Percentiles rank a stretch among this genome's conserved stretches.
Conservation (phyloP, 2,329 filamentous ascomycete species). For the Parastagonospora avenae region DNA sequence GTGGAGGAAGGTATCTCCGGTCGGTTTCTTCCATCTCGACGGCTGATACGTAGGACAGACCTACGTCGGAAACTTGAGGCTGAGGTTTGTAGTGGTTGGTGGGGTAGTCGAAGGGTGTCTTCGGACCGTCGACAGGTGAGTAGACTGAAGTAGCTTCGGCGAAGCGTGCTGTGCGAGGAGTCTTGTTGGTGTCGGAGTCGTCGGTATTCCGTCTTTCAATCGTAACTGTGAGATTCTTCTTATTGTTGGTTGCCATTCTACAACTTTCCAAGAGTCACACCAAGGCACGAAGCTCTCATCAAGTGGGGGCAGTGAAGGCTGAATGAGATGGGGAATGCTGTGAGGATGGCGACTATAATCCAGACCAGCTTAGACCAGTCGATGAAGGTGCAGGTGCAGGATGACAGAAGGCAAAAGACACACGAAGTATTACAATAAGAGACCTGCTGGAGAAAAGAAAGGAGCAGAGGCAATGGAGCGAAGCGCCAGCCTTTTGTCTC, state of each 20-base stretch:
- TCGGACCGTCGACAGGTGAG: conserved; percentile 70
- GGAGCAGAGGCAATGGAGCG: conserved; percentile 38
- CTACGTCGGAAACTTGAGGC: conserved; percentile 81
- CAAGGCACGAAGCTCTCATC: conserved; percentile 42
- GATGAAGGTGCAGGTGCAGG: conserved; percentile 28
- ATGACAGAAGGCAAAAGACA: conserved; percentile 36
- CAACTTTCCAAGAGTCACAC: conserved; percentile 39
- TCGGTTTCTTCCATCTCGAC: conserved; percentile 61
- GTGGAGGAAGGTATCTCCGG: conserved; percentile 54
- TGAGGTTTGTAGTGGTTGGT: conserved; percentile 63
- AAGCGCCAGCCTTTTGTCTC: conserved; percentile 49
- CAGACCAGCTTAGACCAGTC: conserved; percentile 48
- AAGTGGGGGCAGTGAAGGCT: conserved; percentile 19
- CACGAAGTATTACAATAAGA: conserved; percentile 49
- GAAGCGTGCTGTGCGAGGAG: conserved; percentile 76
- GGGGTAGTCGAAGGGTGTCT: conserved; percentile 56
- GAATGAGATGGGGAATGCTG: conserved; percentile 21
- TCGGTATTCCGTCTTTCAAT: conserved; percentile 49
- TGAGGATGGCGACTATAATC: conserved; percentile 40
- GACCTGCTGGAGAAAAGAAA: conserved; percentile 48
- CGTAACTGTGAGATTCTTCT: conserved; percentile 48
- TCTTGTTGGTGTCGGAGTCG: conserved; percentile 59
- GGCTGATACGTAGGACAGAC: conserved; percentile 82
- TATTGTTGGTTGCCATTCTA: conserved; percentile 55
- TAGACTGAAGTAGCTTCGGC: conserved; percentile 80